phyloP scores from a whole-genome alignment of 305 asterid genomes.

The Vinca major region DNA sequence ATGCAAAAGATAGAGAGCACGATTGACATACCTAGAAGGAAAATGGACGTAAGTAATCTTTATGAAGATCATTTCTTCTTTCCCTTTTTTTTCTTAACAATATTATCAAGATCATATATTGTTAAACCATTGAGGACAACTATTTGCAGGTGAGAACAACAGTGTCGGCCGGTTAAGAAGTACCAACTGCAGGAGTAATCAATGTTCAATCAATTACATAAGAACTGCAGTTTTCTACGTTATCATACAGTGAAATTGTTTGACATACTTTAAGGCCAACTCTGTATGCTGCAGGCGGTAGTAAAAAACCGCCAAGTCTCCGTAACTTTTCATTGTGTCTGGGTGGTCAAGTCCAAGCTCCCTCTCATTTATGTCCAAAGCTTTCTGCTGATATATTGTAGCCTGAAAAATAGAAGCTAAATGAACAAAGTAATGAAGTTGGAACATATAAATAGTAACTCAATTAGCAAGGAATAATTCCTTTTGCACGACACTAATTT shows the following conservation, averaged over 20 bases:
- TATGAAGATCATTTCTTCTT: not conserved
- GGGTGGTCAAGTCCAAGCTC: slow-evolving; percentile 93
- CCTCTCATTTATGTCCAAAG: slow-evolving; percentile 85
- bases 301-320: slow-evolving; percentile 88
- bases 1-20: slow-evolving; percentile 82
- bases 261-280: slow-evolving; percentile 68
- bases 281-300: slow-evolving; percentile 87
- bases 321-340: slow-evolving; percentile 92
- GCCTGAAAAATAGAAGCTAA: slow-evolving; percentile 39
- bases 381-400: slow-evolving; percentile 82
- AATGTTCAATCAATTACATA: not conserved
- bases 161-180: not conserved
- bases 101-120: not conserved
- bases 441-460: slow-evolving; percentile 5
- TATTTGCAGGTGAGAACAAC: not conserved
- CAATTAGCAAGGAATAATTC: not conserved
- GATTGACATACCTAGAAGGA: slow-evolving; percentile 66
- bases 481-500: not conserved
- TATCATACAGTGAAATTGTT: not conserved
- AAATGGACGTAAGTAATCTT: slow-evolving; percentile 16
- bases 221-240: not conserved
- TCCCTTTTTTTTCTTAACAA: too few species aligned
- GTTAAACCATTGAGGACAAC: not conserved
- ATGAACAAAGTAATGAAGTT: slow-evolving; percentile 16
- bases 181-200: not conserved